Percentiles rank a stretch among this genome's conserved stretches.
Conservation (phyloP, 257 asterid genomes). For the Rhazya stricta region DNA sequence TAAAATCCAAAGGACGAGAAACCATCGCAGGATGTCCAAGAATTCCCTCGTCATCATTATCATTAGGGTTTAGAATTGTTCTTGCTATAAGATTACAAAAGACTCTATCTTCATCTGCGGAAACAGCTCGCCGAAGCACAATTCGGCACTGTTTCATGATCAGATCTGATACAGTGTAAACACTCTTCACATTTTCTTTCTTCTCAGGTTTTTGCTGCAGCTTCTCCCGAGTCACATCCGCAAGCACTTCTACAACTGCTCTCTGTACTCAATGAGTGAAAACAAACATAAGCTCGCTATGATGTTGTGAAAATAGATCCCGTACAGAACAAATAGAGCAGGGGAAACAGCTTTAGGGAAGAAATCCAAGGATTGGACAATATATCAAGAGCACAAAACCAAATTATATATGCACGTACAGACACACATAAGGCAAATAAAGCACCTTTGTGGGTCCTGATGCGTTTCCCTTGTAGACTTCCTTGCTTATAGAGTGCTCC, state of each 20-base stretch:
- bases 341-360: background rate
- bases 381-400: background rate
- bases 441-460: slow-evolving; percentile 98
- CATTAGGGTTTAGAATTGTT: slow-evolving; percentile 59
- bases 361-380: background rate
- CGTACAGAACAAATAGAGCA: slow-evolving; percentile 4
- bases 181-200: slow-evolving; percentile 52
- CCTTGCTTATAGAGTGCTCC: slow-evolving; percentile 90
- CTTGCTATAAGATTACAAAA: slow-evolving; percentile 89
- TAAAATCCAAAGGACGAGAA: slow-evolving; percentile 87
- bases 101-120: slow-evolving; percentile 68
- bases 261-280: slow-evolving; percentile 52
- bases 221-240: slow-evolving; percentile 44
- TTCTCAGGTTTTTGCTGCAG: slow-evolving; percentile 58
- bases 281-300: background rate
- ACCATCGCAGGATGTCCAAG: slow-evolving; percentile 93
- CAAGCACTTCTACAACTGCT: slow-evolving; percentile 80
- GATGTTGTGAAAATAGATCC: background rate
- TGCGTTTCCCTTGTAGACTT: slow-evolving; percentile 96
- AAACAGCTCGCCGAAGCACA: slow-evolving; percentile 64
- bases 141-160: slow-evolving; percentile 82
- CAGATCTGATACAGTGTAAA: slow-evolving; percentile 52
- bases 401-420: slow-evolving; percentile 6
- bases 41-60: slow-evolving; percentile 72
- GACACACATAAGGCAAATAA: slow-evolving; percentile 9